These are phyloP conservation scores for Zasmidium citrigriseum DNA, from an alignment of 2,329 filamentous ascomycete genomes.

Conservation along the genomic window DNA sequence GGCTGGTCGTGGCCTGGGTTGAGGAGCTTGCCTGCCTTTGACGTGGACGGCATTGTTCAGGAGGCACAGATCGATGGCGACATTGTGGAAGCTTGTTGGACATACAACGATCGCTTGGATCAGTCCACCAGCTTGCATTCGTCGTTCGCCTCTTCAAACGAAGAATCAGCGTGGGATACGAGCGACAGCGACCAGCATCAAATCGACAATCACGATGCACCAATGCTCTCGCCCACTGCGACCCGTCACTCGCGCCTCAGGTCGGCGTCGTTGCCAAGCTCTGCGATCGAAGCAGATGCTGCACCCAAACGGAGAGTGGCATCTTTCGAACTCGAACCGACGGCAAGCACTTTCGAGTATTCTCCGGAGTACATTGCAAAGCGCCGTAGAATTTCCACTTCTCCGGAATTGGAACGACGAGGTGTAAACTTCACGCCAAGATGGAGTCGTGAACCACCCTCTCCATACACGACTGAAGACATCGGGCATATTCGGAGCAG, in stretches of 20 bases:
- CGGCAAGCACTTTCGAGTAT: constrained; percentile 30
- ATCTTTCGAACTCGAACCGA: constrained; percentile 32
- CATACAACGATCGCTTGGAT: constrained; percentile 66
- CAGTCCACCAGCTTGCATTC: constrained; percentile 51
- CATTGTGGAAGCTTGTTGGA: constrained; percentile 57
- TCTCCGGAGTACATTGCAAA: constrained; percentile 35
- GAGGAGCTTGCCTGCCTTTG: constrained; percentile 56
- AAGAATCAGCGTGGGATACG: constrained; percentile 21
- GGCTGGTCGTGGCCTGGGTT: constrained; percentile 73
- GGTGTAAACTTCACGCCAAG: constrained; percentile 44
- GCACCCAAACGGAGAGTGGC: constrained; percentile 34
- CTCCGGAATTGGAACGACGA: constrained; percentile 47
- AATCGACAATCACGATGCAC: constrained; percentile 9
- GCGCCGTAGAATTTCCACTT: constrained; percentile 57
- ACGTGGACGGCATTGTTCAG: constrained; percentile 57
- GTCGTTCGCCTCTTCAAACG: constrained; percentile 46
- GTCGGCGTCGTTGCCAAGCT: constrained; percentile 31
- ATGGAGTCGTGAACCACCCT: constrained; percentile 46
- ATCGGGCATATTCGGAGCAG: constrained; percentile 22
- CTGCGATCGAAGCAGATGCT: constrained; percentile 17
- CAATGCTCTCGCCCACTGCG: constrained; percentile 12
- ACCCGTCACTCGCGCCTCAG: constrained; percentile 10
- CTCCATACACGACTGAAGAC: constrained; percentile 41
- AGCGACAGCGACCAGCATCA: constrained; percentile 7
- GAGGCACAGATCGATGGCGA: constrained; percentile 53